These are phyloP conservation scores for Leishmania amazonensis DNA, from an alignment of 208 protist species.

Conservation along the genomic window DNA sequence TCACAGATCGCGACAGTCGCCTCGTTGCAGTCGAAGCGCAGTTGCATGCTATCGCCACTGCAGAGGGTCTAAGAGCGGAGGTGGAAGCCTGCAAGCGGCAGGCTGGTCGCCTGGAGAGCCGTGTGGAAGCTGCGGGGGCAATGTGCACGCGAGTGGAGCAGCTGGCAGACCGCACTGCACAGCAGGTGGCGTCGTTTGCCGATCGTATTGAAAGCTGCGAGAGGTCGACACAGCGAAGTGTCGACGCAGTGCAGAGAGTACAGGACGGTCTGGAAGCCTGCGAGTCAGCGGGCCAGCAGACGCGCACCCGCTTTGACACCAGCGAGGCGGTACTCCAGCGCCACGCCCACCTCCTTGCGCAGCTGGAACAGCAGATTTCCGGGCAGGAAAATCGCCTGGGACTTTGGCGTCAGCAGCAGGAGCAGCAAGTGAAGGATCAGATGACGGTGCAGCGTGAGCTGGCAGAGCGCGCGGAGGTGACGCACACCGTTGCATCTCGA, in stretches of 20 bases:
- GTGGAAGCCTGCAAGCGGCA: conserved; percentile 68
- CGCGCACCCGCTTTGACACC: not conserved
- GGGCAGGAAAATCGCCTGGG: conserved; percentile 36
- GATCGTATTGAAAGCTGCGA: conserved; percentile 42
- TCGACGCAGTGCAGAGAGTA: conserved; percentile 17
- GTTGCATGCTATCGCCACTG: conserved; percentile 47
- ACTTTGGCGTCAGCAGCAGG: conserved; percentile 49
- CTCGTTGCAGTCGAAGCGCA: conserved; percentile 62
- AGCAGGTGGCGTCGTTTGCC: conserved; percentile 27
- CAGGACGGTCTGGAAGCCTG: conserved; percentile 35
- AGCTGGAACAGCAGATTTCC: conserved; percentile 51
- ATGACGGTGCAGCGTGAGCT: conserved; percentile 48
- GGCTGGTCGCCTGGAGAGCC: conserved; percentile 58
- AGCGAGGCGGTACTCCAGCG: conserved; percentile 19
- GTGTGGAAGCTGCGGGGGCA: conserved; percentile 50
- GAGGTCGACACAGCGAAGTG: conserved; percentile 22
- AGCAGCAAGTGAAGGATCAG: conserved; percentile 51
- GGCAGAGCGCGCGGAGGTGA: conserved; percentile 47
- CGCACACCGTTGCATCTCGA: conserved; percentile 47
- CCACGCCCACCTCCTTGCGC: conserved; percentile 19
- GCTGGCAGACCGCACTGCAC: conserved; percentile 36
- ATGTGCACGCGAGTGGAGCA: conserved; percentile 56
- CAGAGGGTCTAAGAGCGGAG: conserved; percentile 62
- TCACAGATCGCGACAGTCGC: conserved; percentile 67
- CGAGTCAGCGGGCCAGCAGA: conserved; percentile 21